Percentiles rank a stretch among this genome's conserved stretches.
Evolutionary conservation across 2,329 filamentous ascomycete genomes (phyloP).

Genomic region (Lasiodiplodia gonubiensis): DNA sequence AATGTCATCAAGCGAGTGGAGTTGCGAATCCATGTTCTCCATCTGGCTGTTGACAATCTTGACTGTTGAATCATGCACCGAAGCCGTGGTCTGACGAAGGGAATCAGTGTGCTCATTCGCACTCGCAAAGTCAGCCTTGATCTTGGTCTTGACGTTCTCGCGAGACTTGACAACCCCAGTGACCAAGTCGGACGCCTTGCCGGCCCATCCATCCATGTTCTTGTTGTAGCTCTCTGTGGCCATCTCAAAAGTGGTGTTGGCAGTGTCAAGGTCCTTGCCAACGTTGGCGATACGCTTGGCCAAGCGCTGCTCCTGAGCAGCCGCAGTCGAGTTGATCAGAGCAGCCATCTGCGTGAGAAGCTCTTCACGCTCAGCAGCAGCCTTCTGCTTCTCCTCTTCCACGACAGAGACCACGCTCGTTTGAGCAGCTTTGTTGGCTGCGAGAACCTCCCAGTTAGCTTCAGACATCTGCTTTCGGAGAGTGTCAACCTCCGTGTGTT

Average conservation of each 20-base stretch:
- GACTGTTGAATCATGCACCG: constrained; percentile 88
- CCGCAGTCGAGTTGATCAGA: constrained; percentile 76
- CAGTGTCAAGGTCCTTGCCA: constrained; percentile 67
- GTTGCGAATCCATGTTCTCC: constrained; percentile 83
- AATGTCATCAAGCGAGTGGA: constrained; percentile 89
- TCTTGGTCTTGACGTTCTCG: constrained; percentile 77
- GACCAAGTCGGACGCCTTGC: constrained; percentile 71
- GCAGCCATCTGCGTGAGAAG: constrained; percentile 77
- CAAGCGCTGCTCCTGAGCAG: constrained; percentile 74
- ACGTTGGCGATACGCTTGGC: constrained; percentile 67
- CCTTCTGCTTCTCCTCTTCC: constrained; percentile 75
- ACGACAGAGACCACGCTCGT: constrained; percentile 71
- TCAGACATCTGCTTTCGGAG: constrained; percentile 74
- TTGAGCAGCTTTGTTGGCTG: constrained; percentile 71
- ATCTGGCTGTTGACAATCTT: constrained; percentile 90
- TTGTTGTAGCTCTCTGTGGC: constrained; percentile 70
- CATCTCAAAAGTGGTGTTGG: constrained; percentile 68
- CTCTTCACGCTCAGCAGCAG: constrained; percentile 73
- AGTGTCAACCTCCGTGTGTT: constrained; percentile 76
- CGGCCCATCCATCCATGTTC: constrained; percentile 76
- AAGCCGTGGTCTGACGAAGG: constrained; percentile 81
- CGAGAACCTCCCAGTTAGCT: constrained; percentile 71
- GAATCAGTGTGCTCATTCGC: constrained; percentile 82
- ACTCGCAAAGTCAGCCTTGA: constrained; percentile 85
- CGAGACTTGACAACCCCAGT: constrained; percentile 74